A percentile compares a stretch with the other conserved stretches of the same genome.
Evolutionary conservation across 2,329 filamentous ascomycete species (phyloP).

Genomic region (Hymenoscyphus infarciens): DNA sequence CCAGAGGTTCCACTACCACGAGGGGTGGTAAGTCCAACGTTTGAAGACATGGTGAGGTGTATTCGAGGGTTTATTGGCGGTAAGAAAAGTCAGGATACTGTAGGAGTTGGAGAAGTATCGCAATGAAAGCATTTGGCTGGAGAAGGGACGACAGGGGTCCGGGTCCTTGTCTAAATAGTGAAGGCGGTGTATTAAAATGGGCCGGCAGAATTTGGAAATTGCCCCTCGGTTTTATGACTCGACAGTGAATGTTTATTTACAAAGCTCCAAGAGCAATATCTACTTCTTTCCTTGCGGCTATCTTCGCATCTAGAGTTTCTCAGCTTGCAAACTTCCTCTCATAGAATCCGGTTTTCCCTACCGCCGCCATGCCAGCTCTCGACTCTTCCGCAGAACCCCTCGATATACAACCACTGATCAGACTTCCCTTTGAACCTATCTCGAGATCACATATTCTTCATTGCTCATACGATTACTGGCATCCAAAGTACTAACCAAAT

Average conservation of each 20-base stretch:
- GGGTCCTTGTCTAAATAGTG: no score
- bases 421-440: conserved; percentile 74
- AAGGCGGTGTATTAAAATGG: no score
- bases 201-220: no score
- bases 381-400: conserved; percentile 20
- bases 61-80: background rate
- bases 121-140: no score
- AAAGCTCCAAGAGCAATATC: no score
- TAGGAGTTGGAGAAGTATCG: no score
- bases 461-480: conserved; percentile 93
- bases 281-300: background rate
- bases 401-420: conserved; percentile 26
- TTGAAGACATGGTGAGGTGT: conserved; percentile 80
- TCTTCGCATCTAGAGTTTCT: no score
- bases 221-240: background rate
- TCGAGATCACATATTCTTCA: conserved; percentile 85
- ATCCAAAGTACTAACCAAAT: conserved; percentile 57
- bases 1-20: conserved; percentile 94
- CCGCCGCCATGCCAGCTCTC: conserved; percentile 30
- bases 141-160: no score
- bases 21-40: conserved; percentile 92
- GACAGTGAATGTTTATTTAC: no score
- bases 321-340: background rate
- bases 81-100: background rate
- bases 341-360: background rate